Percentiles rank a stretch among this genome's conserved stretches.
These are phyloP conservation scores for Hylodesmum podocarpum DNA, from an alignment of 306 rosid species.

Conservation along the genomic window DNA sequence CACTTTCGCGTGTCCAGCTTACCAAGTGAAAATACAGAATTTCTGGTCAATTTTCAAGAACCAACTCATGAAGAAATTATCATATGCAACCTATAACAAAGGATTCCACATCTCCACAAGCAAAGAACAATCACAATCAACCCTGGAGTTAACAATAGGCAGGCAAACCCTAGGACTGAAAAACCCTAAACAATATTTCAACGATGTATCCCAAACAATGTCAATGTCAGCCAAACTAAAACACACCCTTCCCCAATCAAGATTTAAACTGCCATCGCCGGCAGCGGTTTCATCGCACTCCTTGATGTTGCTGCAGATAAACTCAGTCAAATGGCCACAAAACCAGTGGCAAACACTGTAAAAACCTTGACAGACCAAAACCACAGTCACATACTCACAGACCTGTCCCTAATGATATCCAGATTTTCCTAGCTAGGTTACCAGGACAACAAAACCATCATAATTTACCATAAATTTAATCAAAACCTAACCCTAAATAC, in stretches of 20 bases:
- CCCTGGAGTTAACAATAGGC: neutral
- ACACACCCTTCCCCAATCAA: too few species aligned
- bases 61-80: neutral
- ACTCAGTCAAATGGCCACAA: too few species aligned
- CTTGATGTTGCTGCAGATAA: too few species aligned
- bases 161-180: neutral
- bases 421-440: neutral
- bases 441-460: neutral
- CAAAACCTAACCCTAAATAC: conserved; percentile 7
- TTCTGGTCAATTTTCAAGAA: neutral
- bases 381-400: too few species aligned
- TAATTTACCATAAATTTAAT: neutral
- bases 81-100: neutral
- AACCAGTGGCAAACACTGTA: too few species aligned
- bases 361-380: too few species aligned
- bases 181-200: neutral
- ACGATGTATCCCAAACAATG: neutral
- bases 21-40: neutral
- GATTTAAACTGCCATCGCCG: too few species aligned
- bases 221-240: neutral
- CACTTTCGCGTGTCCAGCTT: neutral
- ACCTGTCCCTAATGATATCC: neutral
- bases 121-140: neutral
- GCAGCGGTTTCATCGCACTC: too few species aligned
- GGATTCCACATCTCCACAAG: neutral